Conservation (phyloP, 345 rosid species). For the Cardamine resedifolia region DNA sequence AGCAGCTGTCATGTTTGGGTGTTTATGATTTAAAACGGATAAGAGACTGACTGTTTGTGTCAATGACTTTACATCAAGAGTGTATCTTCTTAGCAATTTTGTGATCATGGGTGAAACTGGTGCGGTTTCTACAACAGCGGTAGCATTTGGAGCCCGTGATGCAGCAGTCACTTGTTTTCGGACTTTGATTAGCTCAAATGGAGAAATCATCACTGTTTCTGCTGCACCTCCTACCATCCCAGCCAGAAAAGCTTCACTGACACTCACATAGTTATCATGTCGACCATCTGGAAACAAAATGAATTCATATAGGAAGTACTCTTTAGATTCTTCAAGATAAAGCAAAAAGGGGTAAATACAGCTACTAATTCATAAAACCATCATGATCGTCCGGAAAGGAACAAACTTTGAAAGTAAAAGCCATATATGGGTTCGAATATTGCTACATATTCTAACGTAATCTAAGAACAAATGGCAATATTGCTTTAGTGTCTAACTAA, state of each 20-base stretch:
- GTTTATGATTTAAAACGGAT: slow-evolving; percentile 66
- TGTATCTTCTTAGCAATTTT: slow-evolving; percentile 56
- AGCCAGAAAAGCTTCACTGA: slow-evolving; percentile 72
- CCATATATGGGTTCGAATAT: background rate
- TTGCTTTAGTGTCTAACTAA: background rate
- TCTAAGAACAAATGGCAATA: background rate
- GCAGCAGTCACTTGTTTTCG: slow-evolving; percentile 81
- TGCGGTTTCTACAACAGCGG: slow-evolving; percentile 36
- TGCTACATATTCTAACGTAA: background rate
- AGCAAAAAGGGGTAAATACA: background rate
- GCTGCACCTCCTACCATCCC: slow-evolving; percentile 81
- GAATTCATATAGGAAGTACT: background rate
- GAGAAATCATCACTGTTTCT: slow-evolving; percentile 67
- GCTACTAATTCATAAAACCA: background rate
- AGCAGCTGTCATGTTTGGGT: slow-evolving; percentile 61
- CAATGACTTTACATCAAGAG: slow-evolving; percentile 65
- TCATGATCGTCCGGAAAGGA: background rate
- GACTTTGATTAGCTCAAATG: slow-evolving; percentile 82
- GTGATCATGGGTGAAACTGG: slow-evolving; percentile 47
- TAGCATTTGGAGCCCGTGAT: slow-evolving; percentile 46
- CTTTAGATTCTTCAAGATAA: background rate
- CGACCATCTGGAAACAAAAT: slow-evolving; percentile 67
- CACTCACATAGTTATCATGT: slow-evolving; percentile 62
- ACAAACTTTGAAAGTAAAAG: background rate
- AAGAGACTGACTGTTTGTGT: slow-evolving; percentile 61